A percentile compares a stretch with the other conserved stretches of the same genome.
Conservation (phyloP, 139 green algal genomes). For the Chlorella sp. region DNA sequence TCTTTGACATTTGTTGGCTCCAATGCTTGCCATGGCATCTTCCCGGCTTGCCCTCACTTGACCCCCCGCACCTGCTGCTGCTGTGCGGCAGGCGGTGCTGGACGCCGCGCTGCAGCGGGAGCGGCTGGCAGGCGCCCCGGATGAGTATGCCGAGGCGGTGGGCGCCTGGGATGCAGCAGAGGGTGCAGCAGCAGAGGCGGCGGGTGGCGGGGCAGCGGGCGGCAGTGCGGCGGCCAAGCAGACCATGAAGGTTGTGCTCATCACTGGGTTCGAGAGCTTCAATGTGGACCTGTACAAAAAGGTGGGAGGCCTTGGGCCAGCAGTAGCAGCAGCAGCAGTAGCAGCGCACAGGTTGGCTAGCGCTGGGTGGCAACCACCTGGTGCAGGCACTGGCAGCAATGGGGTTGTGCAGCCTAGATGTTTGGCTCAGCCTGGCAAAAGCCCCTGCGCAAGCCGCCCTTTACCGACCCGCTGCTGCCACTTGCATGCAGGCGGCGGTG, state of each 20-base stretch:
- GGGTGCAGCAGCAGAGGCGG: background rate
- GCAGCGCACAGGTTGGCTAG: too few species aligned
- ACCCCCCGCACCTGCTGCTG: too few species aligned
- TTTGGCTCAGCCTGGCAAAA: too few species aligned
- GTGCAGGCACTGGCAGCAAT: too few species aligned
- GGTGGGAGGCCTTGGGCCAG: background rate
- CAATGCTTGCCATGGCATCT: too few species aligned
- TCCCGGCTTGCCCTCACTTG: too few species aligned
- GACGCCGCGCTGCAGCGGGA: conserved; percentile 13
- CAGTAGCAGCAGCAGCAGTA: too few species aligned
- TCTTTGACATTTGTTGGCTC: too few species aligned
- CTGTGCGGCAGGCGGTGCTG: conserved; percentile 38
- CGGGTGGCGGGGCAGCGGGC: background rate
- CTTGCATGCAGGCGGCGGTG: conserved; percentile 35
- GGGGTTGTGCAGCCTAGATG: too few species aligned
- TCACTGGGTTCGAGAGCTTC: conserved; percentile 98
- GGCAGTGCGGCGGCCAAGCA: background rate
- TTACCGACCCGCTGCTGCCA: too few species aligned
- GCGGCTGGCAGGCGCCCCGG: background rate
- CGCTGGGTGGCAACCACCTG: too few species aligned
- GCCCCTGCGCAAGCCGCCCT: too few species aligned
- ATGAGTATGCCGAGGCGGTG: conserved; percentile 32
- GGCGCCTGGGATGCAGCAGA: conserved; percentile 22
- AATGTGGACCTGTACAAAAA: conserved; percentile 93
- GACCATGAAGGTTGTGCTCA: conserved; percentile 83